These are phyloP conservation scores for Berkeleyomyces rouxiae DNA, from an alignment of 2,329 filamentous ascomycete species.

Conservation along the genomic window DNA sequence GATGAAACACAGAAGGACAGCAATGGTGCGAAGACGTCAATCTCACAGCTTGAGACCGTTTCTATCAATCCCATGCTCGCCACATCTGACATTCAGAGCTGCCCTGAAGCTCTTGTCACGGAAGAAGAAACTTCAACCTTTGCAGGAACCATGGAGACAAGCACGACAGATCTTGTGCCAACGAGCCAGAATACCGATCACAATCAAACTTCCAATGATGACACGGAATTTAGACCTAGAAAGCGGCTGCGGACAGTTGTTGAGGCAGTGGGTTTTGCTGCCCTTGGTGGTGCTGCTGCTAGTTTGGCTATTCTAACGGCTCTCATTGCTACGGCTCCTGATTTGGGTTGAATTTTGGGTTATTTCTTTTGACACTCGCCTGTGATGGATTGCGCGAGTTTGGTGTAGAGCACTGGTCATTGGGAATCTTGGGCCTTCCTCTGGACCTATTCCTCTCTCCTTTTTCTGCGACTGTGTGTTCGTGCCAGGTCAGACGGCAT, in stretches of 20 bases:
- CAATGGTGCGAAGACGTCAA: background rate
- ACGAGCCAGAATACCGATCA: background rate
- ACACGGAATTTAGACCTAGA: conserved; percentile 10
- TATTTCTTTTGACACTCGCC: background rate
- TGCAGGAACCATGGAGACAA: background rate
- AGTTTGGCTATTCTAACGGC: conserved; percentile 23
- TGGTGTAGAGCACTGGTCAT: too few relatives aligned
- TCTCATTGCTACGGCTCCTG: conserved; percentile 25
- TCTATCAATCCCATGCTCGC: background rate
- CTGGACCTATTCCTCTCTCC: too few relatives aligned
- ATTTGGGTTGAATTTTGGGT: conserved; percentile 16
- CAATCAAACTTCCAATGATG: background rate
- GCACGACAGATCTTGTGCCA: background rate
- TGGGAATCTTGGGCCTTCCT: too few relatives aligned
- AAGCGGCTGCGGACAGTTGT: conserved; percentile 20
- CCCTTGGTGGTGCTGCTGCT: conserved; percentile 22
- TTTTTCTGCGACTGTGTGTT: background rate
- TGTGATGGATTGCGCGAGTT: too few relatives aligned
- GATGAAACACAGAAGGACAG: background rate
- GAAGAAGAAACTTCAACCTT: background rate
- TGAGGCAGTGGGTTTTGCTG: conserved; percentile 22
- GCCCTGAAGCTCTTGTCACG: background rate
- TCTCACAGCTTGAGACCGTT: background rate
- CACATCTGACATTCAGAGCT: background rate
- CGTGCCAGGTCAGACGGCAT: too few relatives aligned